Evolutionary conservation across 2,329 filamentous ascomycete genomes (phyloP).

Genomic region (Torrubiella hemipterigena): DNA sequence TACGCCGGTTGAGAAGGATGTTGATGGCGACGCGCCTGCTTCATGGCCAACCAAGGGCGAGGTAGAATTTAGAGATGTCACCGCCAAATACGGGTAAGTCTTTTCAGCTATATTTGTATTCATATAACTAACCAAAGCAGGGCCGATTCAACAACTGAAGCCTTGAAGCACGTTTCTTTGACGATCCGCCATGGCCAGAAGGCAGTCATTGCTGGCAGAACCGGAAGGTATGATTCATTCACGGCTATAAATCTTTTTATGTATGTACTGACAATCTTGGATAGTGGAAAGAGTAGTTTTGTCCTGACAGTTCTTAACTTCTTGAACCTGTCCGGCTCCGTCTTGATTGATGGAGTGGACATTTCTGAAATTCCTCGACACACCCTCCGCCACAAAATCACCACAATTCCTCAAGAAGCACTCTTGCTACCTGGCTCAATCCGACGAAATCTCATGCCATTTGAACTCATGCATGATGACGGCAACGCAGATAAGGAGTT

Average conservation of each 20-base stretch:
- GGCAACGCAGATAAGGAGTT: too few species aligned
- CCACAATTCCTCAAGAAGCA: neutral
- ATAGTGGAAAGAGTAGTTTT: neutral
- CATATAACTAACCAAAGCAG: neutral
- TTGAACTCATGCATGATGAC: too few species aligned
- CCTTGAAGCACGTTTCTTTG: too few species aligned
- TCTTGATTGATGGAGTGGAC: neutral
- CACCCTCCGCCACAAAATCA: neutral
- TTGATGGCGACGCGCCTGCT: neutral
- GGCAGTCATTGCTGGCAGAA: neutral
- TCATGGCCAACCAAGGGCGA: neutral
- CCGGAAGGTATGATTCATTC: neutral
- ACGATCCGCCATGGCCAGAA: neutral
- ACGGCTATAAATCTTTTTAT: neutral
- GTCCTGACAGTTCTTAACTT: neutral
- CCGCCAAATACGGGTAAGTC: neutral
- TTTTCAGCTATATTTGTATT: neutral
- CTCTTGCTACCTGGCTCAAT: neutral
- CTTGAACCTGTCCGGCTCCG: neutral
- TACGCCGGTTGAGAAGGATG: neutral
- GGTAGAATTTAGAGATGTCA: neutral
- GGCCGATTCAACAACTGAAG: neutral
- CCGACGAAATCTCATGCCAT: neutral
- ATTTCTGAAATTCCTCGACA: neutral
- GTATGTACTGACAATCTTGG: neutral